A percentile compares a stretch with the other conserved stretches of the same genome.
phyloP scores from a whole-genome alignment of 169 alveolate genomes.

The Plasmodium ovale region DNA sequence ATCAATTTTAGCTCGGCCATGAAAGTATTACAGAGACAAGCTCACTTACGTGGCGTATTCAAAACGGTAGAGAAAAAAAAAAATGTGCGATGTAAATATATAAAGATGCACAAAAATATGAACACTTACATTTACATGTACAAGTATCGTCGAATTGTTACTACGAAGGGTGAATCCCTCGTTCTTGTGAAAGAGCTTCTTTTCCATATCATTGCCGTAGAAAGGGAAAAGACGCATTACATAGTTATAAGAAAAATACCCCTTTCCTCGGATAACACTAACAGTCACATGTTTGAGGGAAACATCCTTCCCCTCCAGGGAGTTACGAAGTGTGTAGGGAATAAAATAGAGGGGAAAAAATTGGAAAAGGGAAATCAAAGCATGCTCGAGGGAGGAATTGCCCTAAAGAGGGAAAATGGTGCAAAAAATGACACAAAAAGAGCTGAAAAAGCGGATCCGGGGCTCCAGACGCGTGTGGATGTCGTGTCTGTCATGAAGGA shows the following conservation, averaged over 20 bases:
- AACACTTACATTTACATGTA: constrained; percentile 36
- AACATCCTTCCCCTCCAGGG: not conserved
- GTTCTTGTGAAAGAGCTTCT: constrained; percentile 19
- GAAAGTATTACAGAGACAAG: not conserved
- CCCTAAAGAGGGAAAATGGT: too few species aligned
- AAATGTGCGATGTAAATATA: constrained; percentile 30
- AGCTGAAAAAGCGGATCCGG: not conserved
- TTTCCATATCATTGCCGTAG: constrained; percentile 21
- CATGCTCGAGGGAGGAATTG: not conserved
- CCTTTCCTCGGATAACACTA: too few species aligned
- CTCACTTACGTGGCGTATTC: not conserved
- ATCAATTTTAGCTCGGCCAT: not conserved
- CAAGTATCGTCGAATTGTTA: not conserved
- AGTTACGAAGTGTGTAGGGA: not conserved
- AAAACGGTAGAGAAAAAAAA: constrained; percentile 14
- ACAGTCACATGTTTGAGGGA: constrained; percentile 7
- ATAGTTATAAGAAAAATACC: constrained; percentile 37
- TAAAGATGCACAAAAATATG: constrained; percentile 27
- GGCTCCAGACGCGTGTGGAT: too few species aligned
- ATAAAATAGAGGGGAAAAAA: too few species aligned
- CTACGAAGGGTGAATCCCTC: not conserved
- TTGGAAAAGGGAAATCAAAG: not conserved
- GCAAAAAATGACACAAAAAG: too few species aligned
- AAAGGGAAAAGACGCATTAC: constrained; percentile 48
- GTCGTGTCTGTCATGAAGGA: too few species aligned